Evolutionary conservation across 2,329 filamentous ascomycete species (phyloP).

Genomic region (Setomelanomma holmii): DNA sequence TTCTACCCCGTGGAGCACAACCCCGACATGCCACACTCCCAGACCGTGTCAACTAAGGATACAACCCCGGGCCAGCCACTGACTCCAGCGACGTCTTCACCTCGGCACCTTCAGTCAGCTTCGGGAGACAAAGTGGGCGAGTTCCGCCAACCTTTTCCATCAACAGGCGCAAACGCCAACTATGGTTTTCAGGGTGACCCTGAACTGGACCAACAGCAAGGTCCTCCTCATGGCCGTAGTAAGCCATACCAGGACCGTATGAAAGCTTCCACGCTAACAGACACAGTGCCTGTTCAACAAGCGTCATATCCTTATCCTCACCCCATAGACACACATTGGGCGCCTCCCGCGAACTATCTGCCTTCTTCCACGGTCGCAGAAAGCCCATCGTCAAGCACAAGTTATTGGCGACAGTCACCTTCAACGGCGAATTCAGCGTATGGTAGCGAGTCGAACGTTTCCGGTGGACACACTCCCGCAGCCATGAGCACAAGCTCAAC

Average conservation of each 20-base stretch:
- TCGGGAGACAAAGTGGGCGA: slow-evolving; percentile 41
- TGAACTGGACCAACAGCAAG: slow-evolving; percentile 37
- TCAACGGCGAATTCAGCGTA: slow-evolving; percentile 44
- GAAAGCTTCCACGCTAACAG: slow-evolving; percentile 18
- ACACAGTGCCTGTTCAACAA: slow-evolving; percentile 41
- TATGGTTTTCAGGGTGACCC: slow-evolving; percentile 36
- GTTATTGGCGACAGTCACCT: slow-evolving; percentile 46
- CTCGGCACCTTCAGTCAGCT: slow-evolving; percentile 39
- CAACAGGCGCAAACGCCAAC: slow-evolving; percentile 20
- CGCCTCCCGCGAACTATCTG: slow-evolving; percentile 37
- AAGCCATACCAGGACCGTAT: slow-evolving; percentile 10
- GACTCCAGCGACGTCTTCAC: slow-evolving; percentile 59
- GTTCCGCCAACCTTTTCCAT: slow-evolving; percentile 35
- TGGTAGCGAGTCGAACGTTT: slow-evolving; percentile 46
- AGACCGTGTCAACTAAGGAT: slow-evolving; percentile 53
- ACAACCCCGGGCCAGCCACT: slow-evolving; percentile 50
- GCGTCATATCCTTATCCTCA: slow-evolving; percentile 43
- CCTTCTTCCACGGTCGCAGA: slow-evolving; percentile 46
- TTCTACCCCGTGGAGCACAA: slow-evolving; percentile 89
- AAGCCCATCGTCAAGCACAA: slow-evolving; percentile 39
- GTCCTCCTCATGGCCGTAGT: slow-evolving; percentile 34
- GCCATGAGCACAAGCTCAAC: slow-evolving; percentile 47
- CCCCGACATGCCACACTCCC: slow-evolving; percentile 57
- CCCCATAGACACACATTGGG: slow-evolving; percentile 47
- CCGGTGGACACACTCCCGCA: slow-evolving; percentile 42